Percentiles rank a stretch among this genome's conserved stretches.
Conservation (phyloP, 257 asterid species). For the Anisodus acutangulus region DNA sequence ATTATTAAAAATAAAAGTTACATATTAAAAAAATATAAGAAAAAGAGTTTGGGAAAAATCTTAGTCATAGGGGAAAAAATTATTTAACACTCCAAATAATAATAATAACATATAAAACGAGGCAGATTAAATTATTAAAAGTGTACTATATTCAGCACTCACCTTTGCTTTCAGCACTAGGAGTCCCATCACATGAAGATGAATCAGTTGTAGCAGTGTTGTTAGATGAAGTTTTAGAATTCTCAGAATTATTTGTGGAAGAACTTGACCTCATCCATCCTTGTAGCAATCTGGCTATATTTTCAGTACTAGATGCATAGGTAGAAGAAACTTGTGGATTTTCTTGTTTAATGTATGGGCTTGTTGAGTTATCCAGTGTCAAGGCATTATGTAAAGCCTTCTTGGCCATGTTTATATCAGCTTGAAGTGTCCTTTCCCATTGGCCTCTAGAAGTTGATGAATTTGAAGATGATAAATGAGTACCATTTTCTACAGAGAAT, state of each 20-base stretch:
- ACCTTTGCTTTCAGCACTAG: conserved; percentile 25
- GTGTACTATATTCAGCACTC: neutral
- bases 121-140: neutral
- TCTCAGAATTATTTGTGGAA: conserved; percentile 44
- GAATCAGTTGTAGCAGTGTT: conserved; percentile 25
- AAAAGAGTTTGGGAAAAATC: neutral
- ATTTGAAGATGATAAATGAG: conserved; percentile 41
- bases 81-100: neutral
- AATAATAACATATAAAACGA: neutral
- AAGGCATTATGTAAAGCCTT: conserved; percentile 89
- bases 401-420: conserved; percentile 80
- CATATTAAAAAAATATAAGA: neutral
- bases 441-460: conserved; percentile 56
- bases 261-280: conserved; percentile 56
- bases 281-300: conserved; percentile 72
- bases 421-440: conserved; percentile 85
- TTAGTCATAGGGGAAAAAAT: neutral
- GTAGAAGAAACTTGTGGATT: conserved; percentile 32
- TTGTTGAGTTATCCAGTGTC: conserved; percentile 43
- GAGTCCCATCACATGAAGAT: conserved; percentile 23
- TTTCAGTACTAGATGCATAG: conserved; percentile 86
- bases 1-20: no score
- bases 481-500: conserved; percentile 23
- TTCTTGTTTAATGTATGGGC: conserved; percentile 8
- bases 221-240: conserved; percentile 41